Evolutionary conservation across 1,139 yeast species (phyloP).

Genomic region (Nakaseomyces bracarensis): DNA sequence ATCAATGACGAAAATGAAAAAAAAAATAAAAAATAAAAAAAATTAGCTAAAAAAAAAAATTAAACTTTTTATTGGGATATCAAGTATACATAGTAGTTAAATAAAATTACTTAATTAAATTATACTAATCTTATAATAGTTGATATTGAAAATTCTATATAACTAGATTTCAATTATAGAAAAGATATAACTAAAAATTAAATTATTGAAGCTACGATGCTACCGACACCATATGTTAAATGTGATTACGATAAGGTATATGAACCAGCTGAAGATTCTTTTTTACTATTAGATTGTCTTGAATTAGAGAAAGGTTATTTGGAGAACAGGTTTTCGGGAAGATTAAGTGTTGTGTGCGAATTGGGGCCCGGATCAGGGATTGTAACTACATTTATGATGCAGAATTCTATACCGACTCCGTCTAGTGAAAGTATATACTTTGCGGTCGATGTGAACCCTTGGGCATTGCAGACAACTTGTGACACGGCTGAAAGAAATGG

Average conservation of each 20-base stretch:
- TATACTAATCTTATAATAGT: no score
- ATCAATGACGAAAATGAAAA: not conserved
- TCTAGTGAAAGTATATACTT: conserved; percentile 39
- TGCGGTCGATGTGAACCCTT: conserved; percentile 73
- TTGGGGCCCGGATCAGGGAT: conserved; percentile 91
- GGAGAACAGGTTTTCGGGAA: conserved; percentile 27
- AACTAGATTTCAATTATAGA: no score
- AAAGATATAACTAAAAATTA: no score
- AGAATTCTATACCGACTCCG: conserved; percentile 23
- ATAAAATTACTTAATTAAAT: no score
- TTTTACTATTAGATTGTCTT: conserved; percentile 66
- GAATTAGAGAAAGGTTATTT: conserved; percentile 47
- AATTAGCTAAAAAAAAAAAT: no score
- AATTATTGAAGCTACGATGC: conserved; percentile 38
- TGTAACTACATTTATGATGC: conserved; percentile 60
- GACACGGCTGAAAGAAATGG: conserved; percentile 46
- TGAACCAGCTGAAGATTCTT: conserved; percentile 92
- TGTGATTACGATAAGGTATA: conserved; percentile 55
- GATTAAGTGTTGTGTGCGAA: conserved; percentile 59
- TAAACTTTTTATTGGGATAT: no score
- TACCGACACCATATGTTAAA: conserved; percentile 46
- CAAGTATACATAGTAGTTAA: no score
- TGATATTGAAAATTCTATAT: no score
- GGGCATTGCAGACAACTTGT: conserved; percentile 54
- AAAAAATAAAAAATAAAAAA: not conserved